Percentiles rank a stretch among this genome's conserved stretches.
Evolutionary conservation across 2,329 filamentous ascomycete genomes (phyloP).

Genomic region (Decorospora gaudefroyi): DNA sequence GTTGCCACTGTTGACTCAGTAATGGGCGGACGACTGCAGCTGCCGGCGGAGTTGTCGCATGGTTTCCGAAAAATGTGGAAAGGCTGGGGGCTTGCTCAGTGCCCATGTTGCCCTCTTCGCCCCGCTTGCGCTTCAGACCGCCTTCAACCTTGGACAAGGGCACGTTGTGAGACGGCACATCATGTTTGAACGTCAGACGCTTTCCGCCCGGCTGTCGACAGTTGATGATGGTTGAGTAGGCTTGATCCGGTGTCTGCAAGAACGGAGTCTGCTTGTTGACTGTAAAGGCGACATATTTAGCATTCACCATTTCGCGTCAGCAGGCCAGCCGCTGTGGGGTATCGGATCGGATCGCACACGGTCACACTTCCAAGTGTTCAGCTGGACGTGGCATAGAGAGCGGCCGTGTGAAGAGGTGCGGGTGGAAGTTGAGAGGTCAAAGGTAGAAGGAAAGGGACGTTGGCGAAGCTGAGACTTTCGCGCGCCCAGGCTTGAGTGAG

Average conservation of each 20-base stretch:
- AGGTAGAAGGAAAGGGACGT: slow-evolving; percentile 28
- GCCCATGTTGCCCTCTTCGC: slow-evolving; percentile 15
- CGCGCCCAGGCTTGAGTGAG: slow-evolving; percentile 34
- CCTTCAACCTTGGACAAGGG: slow-evolving; percentile 37
- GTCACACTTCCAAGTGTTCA: slow-evolving; percentile 17
- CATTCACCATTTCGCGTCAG: slow-evolving; percentile 47
- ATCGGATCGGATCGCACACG: slow-evolving; percentile 23
- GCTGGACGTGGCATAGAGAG: slow-evolving; percentile 20
- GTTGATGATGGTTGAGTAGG: slow-evolving; percentile 44
- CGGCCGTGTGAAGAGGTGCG: slow-evolving; percentile 6
- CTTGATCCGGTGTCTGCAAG: slow-evolving; percentile 32
- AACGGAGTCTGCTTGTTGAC: slow-evolving; percentile 46
- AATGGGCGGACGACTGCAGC: slow-evolving; percentile 16
- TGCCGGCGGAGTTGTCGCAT: slow-evolving; percentile 13
- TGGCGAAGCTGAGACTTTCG: slow-evolving; percentile 32
- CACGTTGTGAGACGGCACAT: slow-evolving; percentile 39
- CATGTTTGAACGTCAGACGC: slow-evolving; percentile 27
- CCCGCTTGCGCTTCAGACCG: slow-evolving; percentile 35
- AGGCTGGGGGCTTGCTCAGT: slow-evolving; percentile 7
- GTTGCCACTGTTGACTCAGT: slow-evolving; percentile 28
- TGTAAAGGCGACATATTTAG: slow-evolving; percentile 46
- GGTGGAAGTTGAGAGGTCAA: slow-evolving; percentile 24
- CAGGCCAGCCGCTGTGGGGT: slow-evolving; percentile 39
- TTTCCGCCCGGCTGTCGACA: slow-evolving; percentile 40
- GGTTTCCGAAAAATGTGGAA: slow-evolving; percentile 5